These are phyloP conservation scores for Hypoxylon sp. DNA, from an alignment of 2,329 filamentous ascomycete species.

Conservation along the genomic window DNA sequence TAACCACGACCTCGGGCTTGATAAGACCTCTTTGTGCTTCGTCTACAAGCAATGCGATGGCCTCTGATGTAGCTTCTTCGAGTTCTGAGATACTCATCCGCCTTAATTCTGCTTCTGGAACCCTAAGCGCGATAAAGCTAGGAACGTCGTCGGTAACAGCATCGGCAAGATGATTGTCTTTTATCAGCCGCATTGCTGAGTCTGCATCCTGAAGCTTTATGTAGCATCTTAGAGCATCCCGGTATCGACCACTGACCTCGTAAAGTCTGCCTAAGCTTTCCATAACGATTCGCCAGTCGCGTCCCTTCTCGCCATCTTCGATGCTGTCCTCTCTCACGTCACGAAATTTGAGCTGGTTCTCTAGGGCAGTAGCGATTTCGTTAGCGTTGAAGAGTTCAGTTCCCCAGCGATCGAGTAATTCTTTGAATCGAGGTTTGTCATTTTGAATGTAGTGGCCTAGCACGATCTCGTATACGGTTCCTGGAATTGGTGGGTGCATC, in stretches of 20 bases:
- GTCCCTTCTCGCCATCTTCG: constrained; percentile 78
- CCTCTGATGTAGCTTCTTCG: constrained; percentile 84
- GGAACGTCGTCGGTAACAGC: constrained; percentile 91
- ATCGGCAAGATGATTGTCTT: constrained; percentile 90
- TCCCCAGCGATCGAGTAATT: constrained; percentile 87
- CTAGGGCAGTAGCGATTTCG: constrained; percentile 81
- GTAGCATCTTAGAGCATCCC: constrained; percentile 89
- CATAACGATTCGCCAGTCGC: constrained; percentile 92
- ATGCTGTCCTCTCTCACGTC: constrained; percentile 82
- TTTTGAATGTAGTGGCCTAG: constrained; percentile 88
- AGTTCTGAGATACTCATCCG: constrained; percentile 78
- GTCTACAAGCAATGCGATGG: constrained; percentile 87
- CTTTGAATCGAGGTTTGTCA: constrained; percentile 81
- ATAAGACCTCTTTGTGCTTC: constrained; percentile 93
- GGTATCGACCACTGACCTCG: constrained; percentile 82
- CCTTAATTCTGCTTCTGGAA: constrained; percentile 78
- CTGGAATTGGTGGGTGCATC: constrained; percentile 83
- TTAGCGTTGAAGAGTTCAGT: constrained; percentile 85
- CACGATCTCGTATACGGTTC: constrained; percentile 88
- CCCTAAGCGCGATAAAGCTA: constrained; percentile 87
- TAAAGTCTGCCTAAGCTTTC: constrained; percentile 88
- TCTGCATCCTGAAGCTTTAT: constrained; percentile 94
- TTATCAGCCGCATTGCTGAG: constrained; percentile 86
- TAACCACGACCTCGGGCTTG: constrained; percentile 80
- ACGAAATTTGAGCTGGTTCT: constrained; percentile 83